Conservation (phyloP, 2,329 filamentous ascomycete species). For the Epichloe sp. region DNA sequence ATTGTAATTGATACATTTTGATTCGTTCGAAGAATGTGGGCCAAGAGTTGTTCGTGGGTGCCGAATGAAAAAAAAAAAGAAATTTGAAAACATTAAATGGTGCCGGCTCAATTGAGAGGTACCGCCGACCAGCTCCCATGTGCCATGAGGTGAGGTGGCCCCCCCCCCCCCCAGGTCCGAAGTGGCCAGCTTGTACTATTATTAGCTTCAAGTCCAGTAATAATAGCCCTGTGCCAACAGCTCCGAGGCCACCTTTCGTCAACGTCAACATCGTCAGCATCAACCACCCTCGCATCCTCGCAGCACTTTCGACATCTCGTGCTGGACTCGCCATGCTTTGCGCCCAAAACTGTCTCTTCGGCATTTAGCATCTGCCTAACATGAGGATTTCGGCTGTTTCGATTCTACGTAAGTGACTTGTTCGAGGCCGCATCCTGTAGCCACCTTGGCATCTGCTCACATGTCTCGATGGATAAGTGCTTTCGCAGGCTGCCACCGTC, state of each 20-base stretch:
- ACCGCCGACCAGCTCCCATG: too few relatives aligned
- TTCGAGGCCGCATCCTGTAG: slow-evolving; percentile 1
- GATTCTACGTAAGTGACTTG: slow-evolving; percentile 26
- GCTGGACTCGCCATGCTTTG: slow-evolving; percentile 17
- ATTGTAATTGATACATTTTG: too few relatives aligned
- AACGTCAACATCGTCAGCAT: neutral
- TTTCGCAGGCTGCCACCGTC: slow-evolving; percentile 30
- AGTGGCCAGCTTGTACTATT: slow-evolving; percentile 9
- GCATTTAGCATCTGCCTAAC: slow-evolving; percentile 23
- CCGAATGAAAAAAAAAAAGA: too few relatives aligned
- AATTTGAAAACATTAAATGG: too few relatives aligned
- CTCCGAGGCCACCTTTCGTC: neutral
- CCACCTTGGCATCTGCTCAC: slow-evolving; percentile 12
- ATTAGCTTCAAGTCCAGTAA: neutral
- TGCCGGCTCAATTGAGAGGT: too few relatives aligned
- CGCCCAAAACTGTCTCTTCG: slow-evolving; percentile 10
- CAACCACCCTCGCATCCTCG: neutral
- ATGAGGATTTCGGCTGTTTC: slow-evolving; percentile 29
- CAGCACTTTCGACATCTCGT: neutral
- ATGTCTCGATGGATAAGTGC: slow-evolving; percentile 25
- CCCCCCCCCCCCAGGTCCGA: neutral
- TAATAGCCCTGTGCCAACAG: neutral
- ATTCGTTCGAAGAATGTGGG: too few relatives aligned
- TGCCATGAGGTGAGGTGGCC: too few relatives aligned
- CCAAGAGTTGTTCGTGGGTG: too few relatives aligned